phyloP scores from a whole-genome alignment of 2,329 filamentous ascomycete genomes.

The Aspergillus oerlinghausenensis region DNA sequence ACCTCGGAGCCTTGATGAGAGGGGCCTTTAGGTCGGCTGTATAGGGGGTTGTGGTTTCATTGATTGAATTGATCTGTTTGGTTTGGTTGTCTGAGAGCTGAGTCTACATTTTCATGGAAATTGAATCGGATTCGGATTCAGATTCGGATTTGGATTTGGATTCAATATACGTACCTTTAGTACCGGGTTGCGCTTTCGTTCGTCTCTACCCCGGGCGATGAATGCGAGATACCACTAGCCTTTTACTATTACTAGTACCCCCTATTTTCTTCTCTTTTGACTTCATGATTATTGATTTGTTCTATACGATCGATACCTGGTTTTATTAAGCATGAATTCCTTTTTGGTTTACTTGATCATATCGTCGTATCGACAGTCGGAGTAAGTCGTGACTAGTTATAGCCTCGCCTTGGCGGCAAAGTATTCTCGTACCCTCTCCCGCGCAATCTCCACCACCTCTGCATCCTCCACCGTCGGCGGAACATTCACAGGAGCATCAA shows the following conservation, averaged over 20 bases:
- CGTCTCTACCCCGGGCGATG: background rate
- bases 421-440: slow-evolving; percentile 67
- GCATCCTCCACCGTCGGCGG: slow-evolving; percentile 84
- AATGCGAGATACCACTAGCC: background rate
- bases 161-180: background rate
- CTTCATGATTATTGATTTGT: background rate
- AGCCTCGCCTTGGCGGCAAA: slow-evolving; percentile 54
- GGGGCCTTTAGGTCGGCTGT: background rate
- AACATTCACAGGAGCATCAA: slow-evolving; percentile 66
- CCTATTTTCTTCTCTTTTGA: background rate
- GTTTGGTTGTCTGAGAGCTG: background rate
- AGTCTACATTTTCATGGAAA: background rate
- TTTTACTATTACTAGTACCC: background rate
- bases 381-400: slow-evolving; percentile 17
- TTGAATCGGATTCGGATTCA: background rate
- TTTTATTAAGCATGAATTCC: background rate
- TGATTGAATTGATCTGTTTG: slow-evolving; percentile 7
- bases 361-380: background rate
- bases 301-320: background rate
- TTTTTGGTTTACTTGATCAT: background rate
- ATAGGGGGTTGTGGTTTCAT: slow-evolving; percentile 2
- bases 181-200: background rate
- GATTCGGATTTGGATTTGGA: no score
- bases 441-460: slow-evolving; percentile 68
- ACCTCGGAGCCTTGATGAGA: no score